Evolutionary conservation across 768 basidiomycete genomes (phyloP).

Genomic region (Hebeloma cylindrosporum): DNA sequence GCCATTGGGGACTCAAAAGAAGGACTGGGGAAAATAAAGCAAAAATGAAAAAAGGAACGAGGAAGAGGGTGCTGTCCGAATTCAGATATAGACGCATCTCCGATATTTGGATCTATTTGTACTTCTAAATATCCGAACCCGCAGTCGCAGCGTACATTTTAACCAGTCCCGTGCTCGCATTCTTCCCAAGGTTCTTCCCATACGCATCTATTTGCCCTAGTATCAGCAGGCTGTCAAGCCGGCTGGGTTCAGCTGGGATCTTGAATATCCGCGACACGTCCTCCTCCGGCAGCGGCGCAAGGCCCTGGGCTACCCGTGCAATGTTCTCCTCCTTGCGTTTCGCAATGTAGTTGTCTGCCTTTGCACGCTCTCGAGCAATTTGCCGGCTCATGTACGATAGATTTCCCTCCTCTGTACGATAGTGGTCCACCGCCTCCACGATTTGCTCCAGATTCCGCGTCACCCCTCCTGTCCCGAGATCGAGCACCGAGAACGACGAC

Average conservation of each 20-base stretch:
- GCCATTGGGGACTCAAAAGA: no score
- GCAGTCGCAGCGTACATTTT: constrained; percentile 76
- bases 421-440: constrained; percentile 80
- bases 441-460: constrained; percentile 81
- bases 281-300: constrained; percentile 85
- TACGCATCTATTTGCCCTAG: constrained; percentile 88
- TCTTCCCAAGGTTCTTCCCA: constrained; percentile 71
- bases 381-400: constrained; percentile 86
- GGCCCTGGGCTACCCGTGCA: constrained; percentile 73
- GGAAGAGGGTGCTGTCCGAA: constrained; percentile 1
- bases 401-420: constrained; percentile 91
- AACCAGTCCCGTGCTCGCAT: constrained; percentile 64
- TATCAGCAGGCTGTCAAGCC: constrained; percentile 82
- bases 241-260: constrained; percentile 84
- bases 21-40: constrained; percentile 29
- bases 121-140: constrained; percentile 21
- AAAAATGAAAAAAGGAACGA: constrained; percentile 15
- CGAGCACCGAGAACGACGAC: constrained; percentile 65
- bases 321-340: constrained; percentile 91
- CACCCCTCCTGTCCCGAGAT: constrained; percentile 68
- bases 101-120: constrained; percentile 16
- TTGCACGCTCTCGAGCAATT: constrained; percentile 80
- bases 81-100: constrained; percentile 5
- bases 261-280: constrained; percentile 83
- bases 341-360: constrained; percentile 75